phyloP scores from a whole-genome alignment of 2,329 filamentous ascomycete species.

The Daldinia sp. region DNA sequence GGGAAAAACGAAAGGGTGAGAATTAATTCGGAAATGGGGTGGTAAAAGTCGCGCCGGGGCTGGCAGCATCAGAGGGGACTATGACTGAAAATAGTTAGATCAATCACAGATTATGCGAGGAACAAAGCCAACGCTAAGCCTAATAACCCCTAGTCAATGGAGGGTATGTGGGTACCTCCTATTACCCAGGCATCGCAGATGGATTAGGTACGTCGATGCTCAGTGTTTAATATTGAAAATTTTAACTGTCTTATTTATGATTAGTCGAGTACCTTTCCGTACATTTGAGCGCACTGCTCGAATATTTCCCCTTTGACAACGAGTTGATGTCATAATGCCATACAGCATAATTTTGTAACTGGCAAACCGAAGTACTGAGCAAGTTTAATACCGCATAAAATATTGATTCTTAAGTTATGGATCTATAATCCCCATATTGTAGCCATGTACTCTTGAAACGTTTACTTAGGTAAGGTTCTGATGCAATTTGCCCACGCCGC shows the following conservation, averaged over 20 bases:
- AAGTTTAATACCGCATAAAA: neutral
- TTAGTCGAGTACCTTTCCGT: neutral
- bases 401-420: neutral
- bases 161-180: constrained; percentile 7
- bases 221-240: constrained; percentile 10
- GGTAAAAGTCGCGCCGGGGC: constrained; percentile 26
- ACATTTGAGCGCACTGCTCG: neutral
- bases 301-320: neutral
- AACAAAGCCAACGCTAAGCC: constrained; percentile 32
- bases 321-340: neutral
- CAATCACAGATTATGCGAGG: constrained; percentile 38
- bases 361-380: neutral
- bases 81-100: constrained; percentile 33
- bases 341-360: neutral
- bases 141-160: constrained; percentile 20
- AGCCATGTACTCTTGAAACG: constrained; percentile 1
- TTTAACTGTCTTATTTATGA: constrained; percentile 9
- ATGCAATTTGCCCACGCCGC: constrained; percentile 32
- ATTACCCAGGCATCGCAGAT: constrained; percentile 8
- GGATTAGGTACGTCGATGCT: constrained; percentile 6
- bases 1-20: constrained; percentile 26
- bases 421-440: neutral
- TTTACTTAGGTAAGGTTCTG: constrained; percentile 28
- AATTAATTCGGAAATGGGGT: constrained; percentile 41
- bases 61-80: constrained; percentile 34